Base-by-base conservation (phyloP, 805 yeast genomes). In the Ogataea ramenticola region DNA sequence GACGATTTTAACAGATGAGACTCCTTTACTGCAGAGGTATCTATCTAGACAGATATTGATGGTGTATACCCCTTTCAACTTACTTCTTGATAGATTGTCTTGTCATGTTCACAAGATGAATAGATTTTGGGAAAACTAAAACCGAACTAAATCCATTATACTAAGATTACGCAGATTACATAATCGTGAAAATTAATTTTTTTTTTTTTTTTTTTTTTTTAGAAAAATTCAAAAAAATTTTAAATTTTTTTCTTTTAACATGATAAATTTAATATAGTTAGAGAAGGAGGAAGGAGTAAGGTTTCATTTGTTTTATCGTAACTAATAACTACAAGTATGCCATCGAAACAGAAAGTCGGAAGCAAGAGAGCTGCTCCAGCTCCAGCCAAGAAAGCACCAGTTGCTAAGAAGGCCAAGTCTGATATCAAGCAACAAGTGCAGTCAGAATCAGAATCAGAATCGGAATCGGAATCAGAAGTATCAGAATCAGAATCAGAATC, bases 361-460 rank as follows among this genome's bases (percentile, higher is more conserved):
- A 36, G 15, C 20, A 36, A 36, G 39, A 36, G 39, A 36, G 31
- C 29, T 26, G 31, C 29, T 7, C 31, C 31, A 16, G 31, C 12
- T 6, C 22, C 30, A 5, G 9, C 24, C 12, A 26, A 36, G 31
- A 19, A 36, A 15, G 20, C 31, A 6, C 31, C 31, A 26, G 39
- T 24, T 26, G 9, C 31, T 9, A 36, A 36, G 20, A 36, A 36
- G 19, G 39, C 31, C 14, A 35, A 35, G 15, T 20, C 27, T 4
- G 15, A 21, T 16, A n/a, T 12, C 7, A 32, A 32, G 19, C 12
- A 32, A 17, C 12, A 3, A 6, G 19, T 32, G 11, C 5, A 32
- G 11, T 20, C 35, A 16, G 21, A 32, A 30, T 35, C 55, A 46
- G 45, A 43, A 43, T 35, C 50, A 44, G 48, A 51, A 46, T 49